Conservation (phyloP, 2,329 filamentous ascomycete genomes). For the Penicillium sp. region DNA sequence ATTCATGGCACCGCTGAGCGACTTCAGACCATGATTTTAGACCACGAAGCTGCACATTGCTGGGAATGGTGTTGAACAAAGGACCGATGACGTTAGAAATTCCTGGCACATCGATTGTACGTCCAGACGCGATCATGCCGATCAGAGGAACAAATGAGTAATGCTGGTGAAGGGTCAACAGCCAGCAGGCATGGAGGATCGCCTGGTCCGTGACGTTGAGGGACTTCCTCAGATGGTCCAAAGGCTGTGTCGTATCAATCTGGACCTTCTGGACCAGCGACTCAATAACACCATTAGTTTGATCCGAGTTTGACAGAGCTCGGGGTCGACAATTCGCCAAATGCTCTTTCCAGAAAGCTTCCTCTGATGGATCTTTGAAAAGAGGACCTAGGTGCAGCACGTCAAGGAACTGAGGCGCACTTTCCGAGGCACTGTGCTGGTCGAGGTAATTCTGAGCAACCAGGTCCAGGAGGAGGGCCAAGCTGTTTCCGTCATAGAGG, state of each 20-base stretch:
- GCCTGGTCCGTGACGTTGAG: slow-evolving; percentile 80
- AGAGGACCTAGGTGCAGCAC: slow-evolving; percentile 74
- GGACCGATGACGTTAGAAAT: slow-evolving; percentile 76
- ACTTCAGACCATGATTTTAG: slow-evolving; percentile 65
- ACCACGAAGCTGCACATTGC: slow-evolving; percentile 57
- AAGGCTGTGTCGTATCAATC: slow-evolving; percentile 44
- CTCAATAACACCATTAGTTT: slow-evolving; percentile 25
- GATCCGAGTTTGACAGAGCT: slow-evolving; percentile 18
- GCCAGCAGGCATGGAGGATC: slow-evolving; percentile 77
- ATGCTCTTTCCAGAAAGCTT: slow-evolving; percentile 71
- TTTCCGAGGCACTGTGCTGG: slow-evolving; percentile 39
- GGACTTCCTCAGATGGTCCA: slow-evolving; percentile 62
- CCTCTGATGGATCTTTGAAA: slow-evolving; percentile 52
- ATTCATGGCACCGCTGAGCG: slow-evolving; percentile 70
- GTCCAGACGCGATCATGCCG: slow-evolving; percentile 80
- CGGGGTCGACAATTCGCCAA: slow-evolving; percentile 48
- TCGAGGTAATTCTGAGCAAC: slow-evolving; percentile 61
- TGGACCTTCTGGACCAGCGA: slow-evolving; percentile 19
- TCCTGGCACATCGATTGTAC: slow-evolving; percentile 69
- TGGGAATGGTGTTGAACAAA: slow-evolving; percentile 88
- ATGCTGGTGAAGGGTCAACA: slow-evolving; percentile 64
- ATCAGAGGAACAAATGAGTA: slow-evolving; percentile 60
- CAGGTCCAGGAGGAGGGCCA: slow-evolving; percentile 68
- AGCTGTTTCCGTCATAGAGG: slow-evolving; percentile 83
- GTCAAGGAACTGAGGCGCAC: slow-evolving; percentile 62